These are phyloP conservation scores for Centella asiatica DNA, from an alignment of 129 eudicot species.

Conservation along the genomic window DNA sequence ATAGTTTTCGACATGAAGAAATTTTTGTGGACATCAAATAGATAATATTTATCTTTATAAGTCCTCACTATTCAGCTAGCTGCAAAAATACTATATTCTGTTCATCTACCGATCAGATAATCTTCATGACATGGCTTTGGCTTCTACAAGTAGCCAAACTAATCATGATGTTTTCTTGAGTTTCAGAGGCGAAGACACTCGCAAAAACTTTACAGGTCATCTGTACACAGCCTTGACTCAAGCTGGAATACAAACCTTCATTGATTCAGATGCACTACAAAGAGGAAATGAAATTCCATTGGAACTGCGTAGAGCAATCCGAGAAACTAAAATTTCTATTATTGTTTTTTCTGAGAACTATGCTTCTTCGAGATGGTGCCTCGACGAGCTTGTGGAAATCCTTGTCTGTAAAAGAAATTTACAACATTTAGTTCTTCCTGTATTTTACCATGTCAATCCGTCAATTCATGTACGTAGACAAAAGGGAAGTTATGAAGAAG, in stretches of 20 bases:
- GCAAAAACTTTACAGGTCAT: constrained; percentile 1
- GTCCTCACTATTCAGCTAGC: too few species aligned
- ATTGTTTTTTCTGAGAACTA: neutral
- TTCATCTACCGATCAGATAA: too few species aligned
- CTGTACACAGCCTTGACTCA: neutral
- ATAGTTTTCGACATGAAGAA: too few species aligned
- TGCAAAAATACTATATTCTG: too few species aligned
- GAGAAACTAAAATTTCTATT: neutral
- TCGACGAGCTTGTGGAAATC: constrained; percentile 2
- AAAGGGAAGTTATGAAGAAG: neutral
- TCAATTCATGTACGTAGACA: neutral
- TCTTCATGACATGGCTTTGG: too few species aligned
- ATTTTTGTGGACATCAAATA: too few species aligned
- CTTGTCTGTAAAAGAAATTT: neutral
- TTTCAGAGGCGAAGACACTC: neutral
- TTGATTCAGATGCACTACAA: neutral
- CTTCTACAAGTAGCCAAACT: too few species aligned
- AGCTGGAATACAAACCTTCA: neutral
- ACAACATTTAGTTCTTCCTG: neutral
- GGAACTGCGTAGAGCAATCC: neutral
- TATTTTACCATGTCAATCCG: neutral
- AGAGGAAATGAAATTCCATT: neutral
- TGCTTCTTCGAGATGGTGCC: constrained; percentile 2
- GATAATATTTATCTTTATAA: too few species aligned
- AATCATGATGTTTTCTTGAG: neutral